Percentiles rank a stretch among this genome's conserved stretches.
These are phyloP conservation scores for Clathrospora elynae DNA, from an alignment of 2,329 filamentous ascomycete genomes.

Conservation along the genomic window DNA sequence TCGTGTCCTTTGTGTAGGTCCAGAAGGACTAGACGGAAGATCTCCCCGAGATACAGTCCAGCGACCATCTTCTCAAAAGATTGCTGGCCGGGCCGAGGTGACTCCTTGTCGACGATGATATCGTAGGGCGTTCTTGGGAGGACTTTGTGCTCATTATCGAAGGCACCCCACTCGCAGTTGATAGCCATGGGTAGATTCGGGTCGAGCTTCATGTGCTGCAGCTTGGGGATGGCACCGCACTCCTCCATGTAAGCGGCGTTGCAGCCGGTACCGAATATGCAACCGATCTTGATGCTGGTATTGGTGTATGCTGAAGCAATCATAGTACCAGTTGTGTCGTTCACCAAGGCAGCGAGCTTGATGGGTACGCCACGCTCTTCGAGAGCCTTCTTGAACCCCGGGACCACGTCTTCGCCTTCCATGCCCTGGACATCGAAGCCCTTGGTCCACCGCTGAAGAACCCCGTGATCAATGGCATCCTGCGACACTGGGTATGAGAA, in stretches of 20 bases:
- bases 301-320: constrained; percentile 99
- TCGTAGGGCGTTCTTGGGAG: constrained; percentile 89
- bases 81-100: constrained; percentile 90
- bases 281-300: constrained; percentile 87
- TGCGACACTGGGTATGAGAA: constrained; percentile 96
- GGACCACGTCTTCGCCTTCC: constrained; percentile 88
- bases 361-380: constrained; percentile 80
- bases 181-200: constrained; percentile 88
- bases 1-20: constrained; percentile 73
- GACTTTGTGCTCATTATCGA: constrained; percentile 91
- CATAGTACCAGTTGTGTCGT: constrained; percentile 95
- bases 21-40: constrained; percentile 85
- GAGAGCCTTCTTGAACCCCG: constrained; percentile 82
- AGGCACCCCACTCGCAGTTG: constrained; percentile 98
- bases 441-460: constrained; percentile 96
- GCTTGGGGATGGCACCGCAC: constrained; percentile 87
- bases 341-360: constrained; percentile 90
- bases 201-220: constrained; percentile 87
- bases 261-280: constrained; percentile 97
- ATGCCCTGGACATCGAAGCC: constrained; percentile 93
- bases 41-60: constrained; percentile 90
- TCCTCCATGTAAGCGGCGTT: constrained; percentile 99
- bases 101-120: constrained; percentile 84
- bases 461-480: constrained; percentile 89
- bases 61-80: constrained; percentile 98